Evolutionary conservation across 306 rosid species (phyloP).

Genomic region (Cicer judaicum): DNA sequence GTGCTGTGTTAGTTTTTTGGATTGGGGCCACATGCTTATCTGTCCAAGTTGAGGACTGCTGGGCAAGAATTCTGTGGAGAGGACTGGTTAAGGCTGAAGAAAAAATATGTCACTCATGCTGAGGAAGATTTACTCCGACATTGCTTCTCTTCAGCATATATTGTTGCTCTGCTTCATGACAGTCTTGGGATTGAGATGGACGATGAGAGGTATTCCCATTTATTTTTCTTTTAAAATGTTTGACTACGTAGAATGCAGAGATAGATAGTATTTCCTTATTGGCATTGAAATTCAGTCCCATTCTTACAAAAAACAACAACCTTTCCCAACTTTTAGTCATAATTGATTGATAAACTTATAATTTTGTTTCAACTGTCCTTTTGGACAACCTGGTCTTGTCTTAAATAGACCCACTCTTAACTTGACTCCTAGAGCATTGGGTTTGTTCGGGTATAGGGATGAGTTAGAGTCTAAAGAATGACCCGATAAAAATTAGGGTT

Average conservation of each 20-base stretch:
- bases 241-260: constrained; percentile 24
- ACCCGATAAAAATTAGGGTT: too few relatives aligned
- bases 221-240: constrained; percentile 24
- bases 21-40: constrained; percentile 65
- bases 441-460: too few relatives aligned
- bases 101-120: constrained; percentile 54
- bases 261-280: background rate
- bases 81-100: constrained; percentile 75
- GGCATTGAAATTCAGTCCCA: background rate
- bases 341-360: too few relatives aligned
- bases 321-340: background rate
- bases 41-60: constrained; percentile 77
- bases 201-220: constrained; percentile 72
- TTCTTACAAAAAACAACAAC: background rate
- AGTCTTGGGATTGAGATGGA: constrained; percentile 82
- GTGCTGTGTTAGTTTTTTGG: constrained; percentile 70
- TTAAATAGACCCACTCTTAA: too few relatives aligned
- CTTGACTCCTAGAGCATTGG: too few relatives aligned
- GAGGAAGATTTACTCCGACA: constrained; percentile 81
- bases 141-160: constrained; percentile 97
- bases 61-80: constrained; percentile 85
- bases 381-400: too few relatives aligned
- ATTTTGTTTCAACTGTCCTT: too few relatives aligned
- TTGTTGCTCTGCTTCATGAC: constrained; percentile 93
- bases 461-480: too few relatives aligned